Evolutionary conservation across 2,329 filamentous ascomycete genomes (phyloP), one percentile per base, ranked within the genome.

Genomic region (Stenocarpella maydis): DNA sequence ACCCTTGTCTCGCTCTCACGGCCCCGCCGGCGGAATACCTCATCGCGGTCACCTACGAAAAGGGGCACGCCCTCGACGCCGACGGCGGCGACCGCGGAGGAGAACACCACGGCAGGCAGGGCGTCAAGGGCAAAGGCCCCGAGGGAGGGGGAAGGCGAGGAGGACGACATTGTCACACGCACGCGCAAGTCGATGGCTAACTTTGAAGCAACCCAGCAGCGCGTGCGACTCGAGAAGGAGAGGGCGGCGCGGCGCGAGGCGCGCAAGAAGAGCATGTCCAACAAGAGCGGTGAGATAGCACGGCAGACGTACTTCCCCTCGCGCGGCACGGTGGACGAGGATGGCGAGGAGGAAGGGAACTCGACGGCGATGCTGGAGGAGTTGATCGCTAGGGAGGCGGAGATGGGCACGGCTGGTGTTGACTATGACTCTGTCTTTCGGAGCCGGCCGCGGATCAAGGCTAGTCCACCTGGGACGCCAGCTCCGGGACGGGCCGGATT

Each of bases 361-460:
- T 76, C 79, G n/a, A 75, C 79, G 28, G 84, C 89, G 1, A 85
- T 92, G 10, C 84, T 87, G 0, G 91, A 95, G 75, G 87, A 91
- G 72, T 80, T 97, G 49, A 90, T 97, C 68, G 85, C 85, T 19
- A 86, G 90, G 67, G 90, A 93, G 73, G 63, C 55, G 2, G 37
- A 65, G 37, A 49, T 53, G 43, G 53, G 52, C 26, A 26, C 39
- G 1, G 49, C 17, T 12, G 69, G 55, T 2, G 67, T 54, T 55
- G 93, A 97, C 71, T 92, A 94, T 78, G 91, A 92, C 70, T 91
- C 91, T 31, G 91, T 97, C 1, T 98, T 98, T 78, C 93, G 91
- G 80, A 95, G 92, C 72, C 82, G 95, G 73, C 95, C 95, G 0
- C 92, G 90, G 78, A 89, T 98, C 73, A 90, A 91, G 72, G 88